Evolutionary conservation across 2,329 filamentous ascomycete species (phyloP).

Genomic region (Pseudocercospora macadamiae): DNA sequence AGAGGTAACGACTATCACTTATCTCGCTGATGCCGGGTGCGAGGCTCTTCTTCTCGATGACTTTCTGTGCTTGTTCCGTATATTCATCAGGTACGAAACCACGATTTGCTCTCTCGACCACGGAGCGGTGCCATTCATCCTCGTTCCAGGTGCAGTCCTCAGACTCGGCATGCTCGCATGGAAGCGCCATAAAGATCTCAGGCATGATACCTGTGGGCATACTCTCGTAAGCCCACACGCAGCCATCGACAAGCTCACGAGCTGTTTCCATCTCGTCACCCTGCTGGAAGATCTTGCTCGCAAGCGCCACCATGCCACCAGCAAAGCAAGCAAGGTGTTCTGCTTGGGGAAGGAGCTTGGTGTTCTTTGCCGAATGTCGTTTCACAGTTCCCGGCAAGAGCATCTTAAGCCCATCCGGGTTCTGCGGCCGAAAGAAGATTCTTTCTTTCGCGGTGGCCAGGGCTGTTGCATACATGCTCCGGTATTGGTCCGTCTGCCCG

Average conservation of each 20-base stretch:
- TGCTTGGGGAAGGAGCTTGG: slow-evolving; percentile 23
- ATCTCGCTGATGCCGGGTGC: slow-evolving; percentile 61
- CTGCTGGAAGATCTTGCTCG: slow-evolving; percentile 60
- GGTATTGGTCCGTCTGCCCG: slow-evolving; percentile 43
- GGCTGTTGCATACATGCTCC: slow-evolving; percentile 51
- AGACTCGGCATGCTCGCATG: slow-evolving; percentile 47
- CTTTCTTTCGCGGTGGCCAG: slow-evolving; percentile 52
- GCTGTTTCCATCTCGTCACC: slow-evolving; percentile 60
- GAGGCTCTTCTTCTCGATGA: slow-evolving; percentile 50
- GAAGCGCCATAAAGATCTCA: slow-evolving; percentile 58
- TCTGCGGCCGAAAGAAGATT: slow-evolving; percentile 50
- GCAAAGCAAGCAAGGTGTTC: slow-evolving; percentile 65
- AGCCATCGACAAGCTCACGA: slow-evolving; percentile 63
- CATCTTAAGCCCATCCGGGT: slow-evolving; percentile 42
- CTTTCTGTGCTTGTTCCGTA: slow-evolving; percentile 24
- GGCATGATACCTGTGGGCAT: slow-evolving; percentile 65
- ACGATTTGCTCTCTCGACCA: slow-evolving; percentile 39
- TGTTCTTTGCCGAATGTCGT: slow-evolving; percentile 15
- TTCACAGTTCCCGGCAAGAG: slow-evolving; percentile 27
- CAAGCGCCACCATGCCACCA: slow-evolving; percentile 71
- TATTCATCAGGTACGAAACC: slow-evolving; percentile 19
- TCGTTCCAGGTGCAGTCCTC: slow-evolving; percentile 34
- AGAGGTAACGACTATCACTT: slow-evolving; percentile 63
- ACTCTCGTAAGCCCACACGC: slow-evolving; percentile 64
- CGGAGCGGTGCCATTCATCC: slow-evolving; percentile 49